Conservation (phyloP, 1,139 yeast species). For the Kodamaea alishanica region DNA sequence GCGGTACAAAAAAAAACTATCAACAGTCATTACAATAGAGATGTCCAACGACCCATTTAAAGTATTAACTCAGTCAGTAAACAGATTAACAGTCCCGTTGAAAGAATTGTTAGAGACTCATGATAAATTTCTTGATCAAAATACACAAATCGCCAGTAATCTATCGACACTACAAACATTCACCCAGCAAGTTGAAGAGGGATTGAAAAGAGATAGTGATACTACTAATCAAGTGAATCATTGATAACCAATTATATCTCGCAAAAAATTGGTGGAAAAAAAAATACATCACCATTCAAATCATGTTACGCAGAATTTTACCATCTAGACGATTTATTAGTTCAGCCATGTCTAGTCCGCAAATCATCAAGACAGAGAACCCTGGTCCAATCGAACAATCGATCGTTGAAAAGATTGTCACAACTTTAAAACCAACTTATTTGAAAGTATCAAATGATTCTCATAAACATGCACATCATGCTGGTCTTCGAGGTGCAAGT, state of each 20-base stretch:
- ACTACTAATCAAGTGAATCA: neutral
- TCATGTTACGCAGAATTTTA: neutral
- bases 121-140: slow-evolving; percentile 26
- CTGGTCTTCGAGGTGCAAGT: slow-evolving; percentile 69
- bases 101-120: slow-evolving; percentile 24
- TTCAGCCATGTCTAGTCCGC: neutral
- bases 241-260: too few relatives aligned
- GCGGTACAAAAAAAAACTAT: neutral
- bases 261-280: too few relatives aligned
- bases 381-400: slow-evolving; percentile 53
- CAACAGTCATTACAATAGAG: slow-evolving; percentile 2
- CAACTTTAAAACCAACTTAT: slow-evolving; percentile 46
- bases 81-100: slow-evolving; percentile 22
- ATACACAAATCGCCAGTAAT: slow-evolving; percentile 23
- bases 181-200: slow-evolving; percentile 4
- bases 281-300: neutral
- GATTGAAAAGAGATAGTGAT: neutral
- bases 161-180: slow-evolving; percentile 16
- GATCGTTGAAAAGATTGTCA: slow-evolving; percentile 45
- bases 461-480: slow-evolving; percentile 84
- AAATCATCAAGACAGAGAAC: slow-evolving; percentile 7
- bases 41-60: slow-evolving; percentile 21
- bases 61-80: slow-evolving; percentile 20
- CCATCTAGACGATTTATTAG: too few relatives aligned
- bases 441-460: slow-evolving; percentile 76